Evolutionary conservation across 176 grass and related monocot genomes (phyloP), one percentile per base, ranked within the genome.

Genomic region (Areca catechu): DNA sequence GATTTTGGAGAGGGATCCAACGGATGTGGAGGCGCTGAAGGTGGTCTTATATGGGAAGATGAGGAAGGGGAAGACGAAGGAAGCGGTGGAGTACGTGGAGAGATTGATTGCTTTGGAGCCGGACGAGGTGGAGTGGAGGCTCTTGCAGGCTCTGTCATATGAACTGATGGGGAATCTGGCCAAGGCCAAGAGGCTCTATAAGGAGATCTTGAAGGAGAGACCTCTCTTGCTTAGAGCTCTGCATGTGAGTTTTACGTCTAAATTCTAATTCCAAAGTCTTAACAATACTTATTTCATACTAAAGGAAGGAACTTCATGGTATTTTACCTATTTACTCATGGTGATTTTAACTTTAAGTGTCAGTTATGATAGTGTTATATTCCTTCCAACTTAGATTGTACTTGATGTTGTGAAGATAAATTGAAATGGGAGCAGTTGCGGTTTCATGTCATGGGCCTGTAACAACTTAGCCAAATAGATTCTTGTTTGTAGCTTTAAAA

Each of bases 201-300:
- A 20, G 66, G 78, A 92, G 59, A 73, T 98, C 30, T 80, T 92
- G 29, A 75, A 70, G 16, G 72, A 92, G 58, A 68, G 72, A 65
- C 93, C 93, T 4, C 82, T 90, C 49, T 71, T 60, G 60, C 24
- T 84, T 53, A 77, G 72, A 70, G 92, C 92, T 76, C 83, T 91
- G 51, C 92, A 91, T 85, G 92, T 97, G 54, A 67, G 92, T 80
- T 57, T 24, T 23, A 12, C 6, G 51, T 7, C 65, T 20, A 14
- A 10, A 7, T 9, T 17, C 22, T 20, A 19, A 17, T 10, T 24
- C n/a, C n/a, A 54, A 54, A 54, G 20, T 54, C 19, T 54, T 21
- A 21, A 54, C 18, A 22, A 20, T 54, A 54, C 7, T 19, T 7
- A 54, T 54, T 4, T 10, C 20, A 54, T 21, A 18, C 18, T 22